A percentile compares a stretch with the other conserved stretches of the same genome.
Evolutionary conservation across 768 basidiomycete genomes (phyloP).

Genomic region (Psilocybe azurescens): DNA sequence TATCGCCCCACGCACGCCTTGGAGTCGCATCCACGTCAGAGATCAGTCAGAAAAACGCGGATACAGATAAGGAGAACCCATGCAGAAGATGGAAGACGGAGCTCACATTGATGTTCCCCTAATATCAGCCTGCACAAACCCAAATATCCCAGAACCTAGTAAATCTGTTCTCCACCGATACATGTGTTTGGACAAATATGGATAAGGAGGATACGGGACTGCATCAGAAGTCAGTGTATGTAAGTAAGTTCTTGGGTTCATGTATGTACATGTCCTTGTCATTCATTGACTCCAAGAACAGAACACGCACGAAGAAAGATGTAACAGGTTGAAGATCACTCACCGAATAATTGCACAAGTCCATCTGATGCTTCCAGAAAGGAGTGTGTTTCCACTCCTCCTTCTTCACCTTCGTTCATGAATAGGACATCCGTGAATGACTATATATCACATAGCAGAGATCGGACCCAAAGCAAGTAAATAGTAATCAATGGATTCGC

Average conservation of each 20-base stretch:
- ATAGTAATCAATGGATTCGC: neutral
- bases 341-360: constrained; percentile 77
- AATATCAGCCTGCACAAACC: constrained; percentile 76
- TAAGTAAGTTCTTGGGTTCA: constrained; percentile 16
- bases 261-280: neutral
- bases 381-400: constrained; percentile 77
- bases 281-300: neutral
- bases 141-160: constrained; percentile 70
- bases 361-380: constrained; percentile 94
- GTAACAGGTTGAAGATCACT: constrained; percentile 21
- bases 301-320: constrained; percentile 10
- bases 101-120: constrained; percentile 66
- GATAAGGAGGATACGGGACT: neutral
- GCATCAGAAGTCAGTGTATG: neutral
- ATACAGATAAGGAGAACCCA: constrained; percentile 7
- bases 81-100: constrained; percentile 5
- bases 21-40: constrained; percentile 1
- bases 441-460: constrained; percentile 41
- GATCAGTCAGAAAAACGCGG: neutral
- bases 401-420: constrained; percentile 76
- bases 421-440: constrained; percentile 87
- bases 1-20: constrained; percentile 70
- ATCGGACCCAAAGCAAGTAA: neutral
- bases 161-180: constrained; percentile 44
- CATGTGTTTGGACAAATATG: no score